A percentile compares a stretch with the other conserved stretches of the same genome.
Evolutionary conservation across 306 rosid genomes (phyloP).

Genomic region (Betula pendula): DNA sequence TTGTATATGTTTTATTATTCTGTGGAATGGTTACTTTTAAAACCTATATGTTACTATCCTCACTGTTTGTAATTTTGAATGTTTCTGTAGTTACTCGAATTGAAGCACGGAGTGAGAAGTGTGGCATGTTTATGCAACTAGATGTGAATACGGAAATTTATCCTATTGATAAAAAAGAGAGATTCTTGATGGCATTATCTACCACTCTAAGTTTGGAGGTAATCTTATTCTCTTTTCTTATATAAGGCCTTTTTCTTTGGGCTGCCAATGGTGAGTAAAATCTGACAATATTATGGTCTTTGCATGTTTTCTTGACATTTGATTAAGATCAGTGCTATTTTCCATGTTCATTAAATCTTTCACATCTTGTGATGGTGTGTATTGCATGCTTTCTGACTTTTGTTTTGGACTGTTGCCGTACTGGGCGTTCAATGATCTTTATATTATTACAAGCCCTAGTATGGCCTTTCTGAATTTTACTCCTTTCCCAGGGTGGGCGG

Average conservation of each 20-base stretch:
- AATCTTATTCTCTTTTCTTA: slow-evolving; percentile 14
- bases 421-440: background rate
- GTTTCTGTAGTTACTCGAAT: slow-evolving; percentile 63
- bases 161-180: slow-evolving; percentile 61
- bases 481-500: slow-evolving; percentile 61
- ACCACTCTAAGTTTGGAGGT: slow-evolving; percentile 81
- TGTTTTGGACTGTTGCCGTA: background rate
- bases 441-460: background rate
- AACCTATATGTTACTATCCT: background rate
- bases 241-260: slow-evolving; percentile 6
- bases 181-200: slow-evolving; percentile 66
- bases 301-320: background rate
- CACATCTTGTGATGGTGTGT: background rate
- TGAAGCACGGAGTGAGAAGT: slow-evolving; percentile 78
- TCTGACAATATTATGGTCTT: background rate
- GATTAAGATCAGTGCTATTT: background rate
- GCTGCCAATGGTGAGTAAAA: background rate
- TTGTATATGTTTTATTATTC: background rate
- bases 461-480: slow-evolving; percentile 23
- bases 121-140: slow-evolving; percentile 56
- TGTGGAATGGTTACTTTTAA: background rate
- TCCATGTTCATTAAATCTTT: background rate
- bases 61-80: background rate
- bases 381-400: background rate
- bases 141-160: slow-evolving; percentile 86